Percentiles rank a stretch among this genome's conserved stretches.
Conservation (phyloP, 345 rosid genomes). For the Acer campestre region DNA sequence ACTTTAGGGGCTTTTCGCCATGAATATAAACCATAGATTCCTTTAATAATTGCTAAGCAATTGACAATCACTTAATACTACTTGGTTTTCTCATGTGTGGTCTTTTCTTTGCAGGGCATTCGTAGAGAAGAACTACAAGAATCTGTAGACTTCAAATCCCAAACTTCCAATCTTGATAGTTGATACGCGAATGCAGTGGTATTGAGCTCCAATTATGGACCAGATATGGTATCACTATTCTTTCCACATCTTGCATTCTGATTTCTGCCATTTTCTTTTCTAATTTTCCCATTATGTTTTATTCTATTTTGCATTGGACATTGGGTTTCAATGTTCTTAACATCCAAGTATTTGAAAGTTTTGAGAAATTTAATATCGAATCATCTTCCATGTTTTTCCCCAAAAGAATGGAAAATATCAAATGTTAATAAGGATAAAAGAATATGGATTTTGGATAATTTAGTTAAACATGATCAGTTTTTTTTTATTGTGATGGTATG, state of each 20-base stretch:
- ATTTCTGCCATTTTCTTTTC: not conserved
- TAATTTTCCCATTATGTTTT: not conserved
- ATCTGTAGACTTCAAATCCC: constrained; percentile 84
- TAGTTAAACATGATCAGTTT: no score
- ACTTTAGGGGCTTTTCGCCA: no score
- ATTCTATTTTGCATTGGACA: no score
- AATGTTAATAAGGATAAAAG: no score
- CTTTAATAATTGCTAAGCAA: no score
- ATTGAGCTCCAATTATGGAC: constrained; percentile 94
- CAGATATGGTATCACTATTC: constrained; percentile 62
- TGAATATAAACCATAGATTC: no score
- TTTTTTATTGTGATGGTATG: no score
- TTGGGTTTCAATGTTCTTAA: no score
- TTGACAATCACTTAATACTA: no score
- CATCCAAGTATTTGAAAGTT: not conserved
- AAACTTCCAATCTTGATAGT: constrained; percentile 62
- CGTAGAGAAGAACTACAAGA: constrained; percentile 85
- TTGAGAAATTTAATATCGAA: not conserved
- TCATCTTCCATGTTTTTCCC: not conserved
- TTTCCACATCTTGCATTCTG: not conserved
- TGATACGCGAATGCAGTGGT: constrained; percentile 77
- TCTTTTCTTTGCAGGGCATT: constrained; percentile 49
- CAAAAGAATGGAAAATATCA: no score
- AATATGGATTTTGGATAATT: no score
- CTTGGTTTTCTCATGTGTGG: not conserved